These are phyloP conservation scores for Sclerotinia glacialis DNA, from an alignment of 2,329 filamentous ascomycete genomes.

Conservation along the genomic window DNA sequence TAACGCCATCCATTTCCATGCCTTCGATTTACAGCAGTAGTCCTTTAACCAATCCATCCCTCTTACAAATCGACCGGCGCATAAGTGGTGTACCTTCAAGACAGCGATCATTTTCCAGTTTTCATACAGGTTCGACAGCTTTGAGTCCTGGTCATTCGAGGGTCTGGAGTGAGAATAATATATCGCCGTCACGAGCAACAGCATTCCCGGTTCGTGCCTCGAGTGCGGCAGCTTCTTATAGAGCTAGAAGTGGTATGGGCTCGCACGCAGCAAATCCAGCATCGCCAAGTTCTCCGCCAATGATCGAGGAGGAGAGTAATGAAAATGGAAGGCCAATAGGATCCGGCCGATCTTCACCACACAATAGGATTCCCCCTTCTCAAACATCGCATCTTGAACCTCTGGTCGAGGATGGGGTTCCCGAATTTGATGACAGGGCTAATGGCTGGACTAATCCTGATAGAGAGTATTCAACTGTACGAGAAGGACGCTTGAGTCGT, in stretches of 20 bases:
- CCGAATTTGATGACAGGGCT: constrained; percentile 30
- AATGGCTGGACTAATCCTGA: constrained; percentile 32
- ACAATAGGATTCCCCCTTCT: constrained; percentile 30
- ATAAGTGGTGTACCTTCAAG: constrained; percentile 28
- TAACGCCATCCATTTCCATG: constrained; percentile 49
- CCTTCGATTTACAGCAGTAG: constrained; percentile 44
- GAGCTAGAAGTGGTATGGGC: constrained; percentile 38
- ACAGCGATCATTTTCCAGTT: constrained; percentile 31
- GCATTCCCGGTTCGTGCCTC: constrained; percentile 56
- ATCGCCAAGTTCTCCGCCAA: constrained; percentile 24
- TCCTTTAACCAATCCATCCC: constrained; percentile 41
- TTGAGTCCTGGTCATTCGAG: constrained; percentile 53
- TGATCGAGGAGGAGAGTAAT: constrained; percentile 23
- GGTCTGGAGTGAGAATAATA: constrained; percentile 59
- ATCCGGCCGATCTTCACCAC: constrained; percentile 26
- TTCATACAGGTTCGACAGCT: constrained; percentile 31
- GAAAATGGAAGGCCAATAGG: constrained; percentile 22
- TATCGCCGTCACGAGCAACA: constrained; percentile 45
- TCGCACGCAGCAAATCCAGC: constrained; percentile 16
- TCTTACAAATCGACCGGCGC: constrained; percentile 29
- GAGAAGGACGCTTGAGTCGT: constrained; percentile 32
- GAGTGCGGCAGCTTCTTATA: constrained; percentile 58
- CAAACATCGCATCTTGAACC: constrained; percentile 46
- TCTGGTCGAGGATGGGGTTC: constrained; percentile 52
- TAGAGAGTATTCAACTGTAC: constrained; percentile 28